Evolutionary conservation across 2,329 filamentous ascomycete species (phyloP), one percentile per base, ranked within the genome.

Genomic region (Fusarium torreyae): DNA sequence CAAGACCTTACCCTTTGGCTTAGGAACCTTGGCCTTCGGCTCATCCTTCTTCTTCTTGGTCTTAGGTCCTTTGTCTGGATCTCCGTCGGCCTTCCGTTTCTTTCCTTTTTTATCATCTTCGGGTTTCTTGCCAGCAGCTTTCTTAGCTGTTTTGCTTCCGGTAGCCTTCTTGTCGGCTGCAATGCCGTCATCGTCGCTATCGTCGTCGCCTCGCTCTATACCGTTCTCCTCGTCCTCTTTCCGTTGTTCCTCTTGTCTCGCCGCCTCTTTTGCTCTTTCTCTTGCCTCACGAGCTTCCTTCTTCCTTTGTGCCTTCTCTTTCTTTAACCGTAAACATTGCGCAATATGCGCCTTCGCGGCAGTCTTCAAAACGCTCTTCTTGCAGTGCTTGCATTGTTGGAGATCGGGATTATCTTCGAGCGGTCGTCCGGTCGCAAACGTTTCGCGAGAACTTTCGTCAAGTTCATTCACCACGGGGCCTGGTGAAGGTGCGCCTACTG

Each of bases 31-130:
- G 20, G 90, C 86, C 78, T 97, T 97, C 1, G 91, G 91, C 76
- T 97, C 94, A 67, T 97, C 94, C 82, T 97, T 97, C 84, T 97
- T 97, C 84, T 97, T 97, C 84, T 97, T 97, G 70, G 90, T 88
- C 80, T 95, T 96, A 1, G 92, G 91, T 17, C 88, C 92, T 81
- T 96, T 96, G 54, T 94, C 92, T n/a, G 88, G 87, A 71, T 94
- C 91, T 9, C 83, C 87, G 56, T 93, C 91, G 9, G 91, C 90
- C 80, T 94, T 94, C 61, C 91, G 85, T 81, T 94, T 94, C 84
- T 94, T 94, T 48, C 91, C 89, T 74, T 91, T 91, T 63, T 87
- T 87, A 51, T 89, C 89, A 10, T 88, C 85, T 42, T 88, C 88
- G 11, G 87, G 87, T 78, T 93, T 93, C 79, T 92, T 91, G 51